Evolutionary conservation across 352 stramenopile genomes (phyloP), one percentile per base, ranked within the genome.

Genomic region (Phytophthora cajani): DNA sequence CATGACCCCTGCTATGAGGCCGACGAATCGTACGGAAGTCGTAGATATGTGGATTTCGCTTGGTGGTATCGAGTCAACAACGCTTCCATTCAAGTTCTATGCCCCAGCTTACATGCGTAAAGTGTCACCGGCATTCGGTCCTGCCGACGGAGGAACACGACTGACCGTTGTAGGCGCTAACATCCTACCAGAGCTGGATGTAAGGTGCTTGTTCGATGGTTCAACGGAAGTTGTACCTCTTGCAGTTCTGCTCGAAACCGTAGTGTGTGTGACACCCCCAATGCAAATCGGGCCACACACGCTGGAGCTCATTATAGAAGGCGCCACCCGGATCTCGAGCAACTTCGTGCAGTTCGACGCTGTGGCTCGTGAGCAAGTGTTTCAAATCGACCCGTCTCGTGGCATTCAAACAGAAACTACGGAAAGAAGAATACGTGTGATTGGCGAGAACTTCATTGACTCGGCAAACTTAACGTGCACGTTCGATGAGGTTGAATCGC

Each of bases 361-460:
- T 52, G 59, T 90, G 33, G 30, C 58, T 14, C 53, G 66, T 5
- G 78, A 89, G 53, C 36, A 80, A 4, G 47, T 91, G 2, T 47
- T 71, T 12, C 32, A 44, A 14, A 52, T 86, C 42, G 19, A 81
- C 10, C 78, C 77, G 16, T 54, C 58, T 5, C 55, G 40, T 36
- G 78, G 80, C 11, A 75, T 77, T 8, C 61, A 75, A 55, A 75
- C 67, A 7, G 21, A 49, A 30, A 19, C 21, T 17, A 50, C 14
- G 1, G 66, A 75, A 23, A 71, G 62, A 44, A 75, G 27, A 51
- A 57, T 79, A 38, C 65, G 84, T 7, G 60, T 93, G 1, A 62
- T 55, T 8, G 85, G 84, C 5, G 53, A 70, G 11, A 77, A 89
- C 54, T 92, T 93, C 40, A 50, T 84, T n/a, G 65, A 89, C 67